A percentile compares a stretch with the other conserved stretches of the same genome.
These are phyloP conservation scores for Eimeria maxima DNA, from an alignment of 169 alveolate species.

Conservation along the genomic window DNA sequence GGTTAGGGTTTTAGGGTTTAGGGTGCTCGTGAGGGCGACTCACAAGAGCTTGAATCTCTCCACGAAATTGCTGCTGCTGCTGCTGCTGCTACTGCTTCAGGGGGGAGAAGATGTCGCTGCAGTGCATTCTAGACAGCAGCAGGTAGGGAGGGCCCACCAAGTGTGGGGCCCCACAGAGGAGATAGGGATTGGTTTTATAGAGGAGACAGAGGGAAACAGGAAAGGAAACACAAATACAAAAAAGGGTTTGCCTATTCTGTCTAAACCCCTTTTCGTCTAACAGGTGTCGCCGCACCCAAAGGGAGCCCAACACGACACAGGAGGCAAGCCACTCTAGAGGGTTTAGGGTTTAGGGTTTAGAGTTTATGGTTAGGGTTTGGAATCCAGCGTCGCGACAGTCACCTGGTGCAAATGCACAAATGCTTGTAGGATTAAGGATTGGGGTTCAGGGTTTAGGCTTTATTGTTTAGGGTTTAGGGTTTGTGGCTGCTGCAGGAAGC, in stretches of 20 bases:
- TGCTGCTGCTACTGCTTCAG: background rate
- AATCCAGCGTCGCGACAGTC: background rate
- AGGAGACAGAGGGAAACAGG: too few relatives aligned
- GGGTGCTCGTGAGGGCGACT: too few relatives aligned
- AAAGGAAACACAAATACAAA: too few relatives aligned
- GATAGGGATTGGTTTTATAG: too few relatives aligned
- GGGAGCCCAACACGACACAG: background rate
- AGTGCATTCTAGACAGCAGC: background rate
- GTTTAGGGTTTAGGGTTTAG: background rate
- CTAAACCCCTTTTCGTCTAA: too few relatives aligned
- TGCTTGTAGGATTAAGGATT: background rate
- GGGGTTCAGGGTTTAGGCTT: background rate
- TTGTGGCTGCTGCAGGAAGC: background rate
- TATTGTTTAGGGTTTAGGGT: background rate
- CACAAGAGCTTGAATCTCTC: too few relatives aligned
- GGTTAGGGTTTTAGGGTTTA: too few relatives aligned
- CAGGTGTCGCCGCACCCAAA: too few relatives aligned
- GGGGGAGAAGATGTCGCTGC: background rate
- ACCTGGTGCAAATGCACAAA: background rate
- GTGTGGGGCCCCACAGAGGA: too few relatives aligned
- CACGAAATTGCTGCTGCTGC: background rate
- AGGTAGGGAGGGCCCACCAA: background rate
- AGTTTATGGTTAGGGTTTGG: background rate
- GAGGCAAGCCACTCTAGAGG: background rate
- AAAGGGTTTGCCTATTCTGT: too few relatives aligned